phyloP scores from a whole-genome alignment of 495 filamentous ascomycete genomes.

The Symbiotaphrina buchneri region DNA sequence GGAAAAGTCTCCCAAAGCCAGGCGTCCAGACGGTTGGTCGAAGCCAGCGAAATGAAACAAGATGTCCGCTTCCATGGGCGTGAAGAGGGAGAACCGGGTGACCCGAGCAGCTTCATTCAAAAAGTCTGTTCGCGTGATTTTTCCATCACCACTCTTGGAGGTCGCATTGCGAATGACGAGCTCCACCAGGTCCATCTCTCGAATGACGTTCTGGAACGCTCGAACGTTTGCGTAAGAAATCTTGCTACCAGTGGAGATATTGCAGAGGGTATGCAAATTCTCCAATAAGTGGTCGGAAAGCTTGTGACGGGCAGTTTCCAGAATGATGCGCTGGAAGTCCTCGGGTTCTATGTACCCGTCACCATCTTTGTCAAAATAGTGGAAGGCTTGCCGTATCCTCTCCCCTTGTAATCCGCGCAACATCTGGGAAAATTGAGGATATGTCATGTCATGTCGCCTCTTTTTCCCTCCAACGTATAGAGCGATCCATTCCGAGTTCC shows the following conservation, averaged over 20 bases:
- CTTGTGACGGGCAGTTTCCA: slow-evolving; percentile 87
- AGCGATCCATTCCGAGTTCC: slow-evolving; percentile 92
- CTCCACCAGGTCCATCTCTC: slow-evolving; percentile 95
- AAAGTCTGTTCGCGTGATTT: slow-evolving; percentile 85
- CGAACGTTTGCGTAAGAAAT: slow-evolving; percentile 95
- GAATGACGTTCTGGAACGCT: slow-evolving; percentile 90
- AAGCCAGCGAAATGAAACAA: slow-evolving; percentile 94
- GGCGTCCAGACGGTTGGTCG: slow-evolving; percentile 63
- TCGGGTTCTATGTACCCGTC: slow-evolving; percentile 95
- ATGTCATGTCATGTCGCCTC: slow-evolving; percentile 72
- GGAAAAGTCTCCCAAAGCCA: slow-evolving; percentile 69
- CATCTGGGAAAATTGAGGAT: slow-evolving; percentile 97
- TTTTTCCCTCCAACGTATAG: slow-evolving; percentile 75
- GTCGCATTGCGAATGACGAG: slow-evolving; percentile 72
- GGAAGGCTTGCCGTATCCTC: slow-evolving; percentile 85
- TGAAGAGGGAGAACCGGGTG: slow-evolving; percentile 83
- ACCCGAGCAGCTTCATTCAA: slow-evolving; percentile 79
- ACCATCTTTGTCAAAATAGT: slow-evolving; percentile 72
- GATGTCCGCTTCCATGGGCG: slow-evolving; percentile 97
- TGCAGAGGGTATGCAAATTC: slow-evolving; percentile 83
- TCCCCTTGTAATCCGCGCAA: slow-evolving; percentile 88
- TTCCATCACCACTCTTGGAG: slow-evolving; percentile 64
- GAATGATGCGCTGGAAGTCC: slow-evolving; percentile 89
- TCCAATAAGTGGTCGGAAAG: slow-evolving; percentile 91
- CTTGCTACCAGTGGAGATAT: slow-evolving; percentile 76